These are phyloP conservation scores for Cochlearia excelsa DNA, from an alignment of 345 rosid species.

Conservation along the genomic window DNA sequence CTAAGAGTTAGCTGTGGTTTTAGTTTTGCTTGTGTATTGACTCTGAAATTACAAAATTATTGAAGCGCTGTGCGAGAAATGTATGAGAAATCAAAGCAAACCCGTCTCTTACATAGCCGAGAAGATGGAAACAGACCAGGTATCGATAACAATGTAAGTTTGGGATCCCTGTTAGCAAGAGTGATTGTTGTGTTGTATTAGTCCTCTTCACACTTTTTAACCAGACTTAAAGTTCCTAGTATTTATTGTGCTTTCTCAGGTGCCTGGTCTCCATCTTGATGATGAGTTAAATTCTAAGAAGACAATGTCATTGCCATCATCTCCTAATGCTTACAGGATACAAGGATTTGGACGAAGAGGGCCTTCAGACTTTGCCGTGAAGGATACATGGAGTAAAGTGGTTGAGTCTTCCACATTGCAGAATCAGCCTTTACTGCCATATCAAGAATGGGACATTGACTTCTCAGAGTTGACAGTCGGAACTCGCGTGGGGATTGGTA, in stretches of 20 bases:
- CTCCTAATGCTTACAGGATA: constrained; percentile 75
- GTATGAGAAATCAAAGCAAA: constrained; percentile 91
- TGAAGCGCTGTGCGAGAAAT: constrained; percentile 96
- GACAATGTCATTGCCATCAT: constrained; percentile 92
- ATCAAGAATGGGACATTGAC: constrained; percentile 91
- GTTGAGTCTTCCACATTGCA: constrained; percentile 77
- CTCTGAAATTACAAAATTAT: constrained; percentile 28
- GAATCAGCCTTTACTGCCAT: constrained; percentile 70
- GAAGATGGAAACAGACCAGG: constrained; percentile 52
- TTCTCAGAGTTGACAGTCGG: constrained; percentile 90
- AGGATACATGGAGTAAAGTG: constrained; percentile 80
- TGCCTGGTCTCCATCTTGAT: constrained; percentile 54
- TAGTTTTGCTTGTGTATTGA: constrained; percentile 20
- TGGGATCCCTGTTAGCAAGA: constrained; percentile 9
- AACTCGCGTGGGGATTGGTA: constrained; percentile 98
- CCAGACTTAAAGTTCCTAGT: constrained; percentile 24
- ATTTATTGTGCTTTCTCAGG: constrained; percentile 42
- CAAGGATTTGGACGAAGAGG: constrained; percentile 61
- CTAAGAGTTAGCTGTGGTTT: constrained; percentile 14
- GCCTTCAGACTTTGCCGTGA: constrained; percentile 47
- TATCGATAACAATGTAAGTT: constrained; percentile 61
- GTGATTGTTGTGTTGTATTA: constrained; percentile 7
- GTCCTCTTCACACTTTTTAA: constrained; percentile 2
- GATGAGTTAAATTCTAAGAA: constrained; percentile 66
- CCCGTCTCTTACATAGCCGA: constrained; percentile 54